Base-by-base conservation (phyloP, 495 filamentous ascomycete species). In the Penicillium paxilli region DNA sequence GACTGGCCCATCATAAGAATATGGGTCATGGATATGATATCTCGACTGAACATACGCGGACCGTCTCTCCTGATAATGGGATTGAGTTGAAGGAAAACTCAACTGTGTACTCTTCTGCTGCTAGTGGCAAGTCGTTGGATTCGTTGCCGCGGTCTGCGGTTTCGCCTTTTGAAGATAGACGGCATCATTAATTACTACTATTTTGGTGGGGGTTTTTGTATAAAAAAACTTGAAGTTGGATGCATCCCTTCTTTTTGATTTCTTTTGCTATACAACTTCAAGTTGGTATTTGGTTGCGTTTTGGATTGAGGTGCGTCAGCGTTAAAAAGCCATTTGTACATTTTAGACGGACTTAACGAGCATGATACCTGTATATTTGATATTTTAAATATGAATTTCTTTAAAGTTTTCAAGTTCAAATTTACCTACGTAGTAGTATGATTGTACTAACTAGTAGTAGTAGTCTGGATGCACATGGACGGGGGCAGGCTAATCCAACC, bases 81-180 rank as follows among this genome's bases (percentile, higher is more conserved):
- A 46, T 65, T 37, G 63, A 65, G n/a, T 28, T 59, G 30, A 68
- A 68, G 40, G 38, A 55, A 26, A 33, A 28, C 14, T 47, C 38
- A 6, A 40, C 57, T 16, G 37, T 60, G 1, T 55, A 61, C 24
- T 47, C 35, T 4, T 33, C 37, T 44, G 38, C 46, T 9, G 37
- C 17, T 2, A 55, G 46, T 16, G 32, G 17, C 2, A 33, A 44
- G 20, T 55, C 46, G 1, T 55, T 16, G 2, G 48, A n/a, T 2
- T 46, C 51, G 22, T 7, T 53, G 4, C 41, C 41, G 16, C 42
- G 51, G 5, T 24, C 14, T 1, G 25, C 44, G 4, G 44, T 33
- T 8, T 47, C 51, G n/a, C 42, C 40, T 10, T 19, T 45, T 5
- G 40, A 19, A 7, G 25, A 22, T 19, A 6, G 44, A n/a, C 21